Conservation (phyloP, 805 yeast species). For the Metschnikowia shivogae region DNA sequence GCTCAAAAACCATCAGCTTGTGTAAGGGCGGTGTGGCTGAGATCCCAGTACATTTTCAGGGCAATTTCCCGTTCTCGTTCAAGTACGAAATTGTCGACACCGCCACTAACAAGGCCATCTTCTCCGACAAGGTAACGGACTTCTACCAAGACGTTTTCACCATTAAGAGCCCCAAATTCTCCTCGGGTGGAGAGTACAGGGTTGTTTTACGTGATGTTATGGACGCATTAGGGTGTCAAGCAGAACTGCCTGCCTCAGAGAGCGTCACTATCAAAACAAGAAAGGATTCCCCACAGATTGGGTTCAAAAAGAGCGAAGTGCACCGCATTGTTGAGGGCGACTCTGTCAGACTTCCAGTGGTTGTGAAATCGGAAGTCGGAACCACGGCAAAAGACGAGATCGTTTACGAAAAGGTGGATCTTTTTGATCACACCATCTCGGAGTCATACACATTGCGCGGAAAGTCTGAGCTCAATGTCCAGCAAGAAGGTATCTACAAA, state of each 20-base stretch:
- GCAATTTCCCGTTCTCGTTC: slow-evolving; percentile 75
- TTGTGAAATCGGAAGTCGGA: slow-evolving; percentile 32
- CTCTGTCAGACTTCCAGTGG: slow-evolving; percentile 50
- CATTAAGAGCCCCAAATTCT: slow-evolving; percentile 53
- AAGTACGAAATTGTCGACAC: slow-evolving; percentile 62
- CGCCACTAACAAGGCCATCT: slow-evolving; percentile 18
- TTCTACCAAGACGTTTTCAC: slow-evolving; percentile 24
- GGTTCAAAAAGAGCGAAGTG: slow-evolving; percentile 25
- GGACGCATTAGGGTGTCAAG: slow-evolving; percentile 78
- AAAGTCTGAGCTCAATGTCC: slow-evolving; percentile 23
- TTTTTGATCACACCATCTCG: slow-evolving; percentile 15
- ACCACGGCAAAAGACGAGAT: slow-evolving; percentile 27
- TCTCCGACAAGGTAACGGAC: slow-evolving; percentile 30
- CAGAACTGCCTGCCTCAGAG: slow-evolving; percentile 62
- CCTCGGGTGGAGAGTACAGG: slow-evolving; percentile 69
- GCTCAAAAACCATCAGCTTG: slow-evolving; percentile 18
- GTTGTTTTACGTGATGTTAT: slow-evolving; percentile 59
- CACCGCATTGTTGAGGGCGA: slow-evolving; percentile 59
- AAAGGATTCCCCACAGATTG: slow-evolving; percentile 56
- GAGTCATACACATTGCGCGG: slow-evolving; percentile 11
- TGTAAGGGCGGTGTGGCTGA: slow-evolving; percentile 29
- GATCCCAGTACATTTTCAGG: slow-evolving; percentile 61
- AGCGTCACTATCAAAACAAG: slow-evolving; percentile 61
- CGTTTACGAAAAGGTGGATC: slow-evolving; percentile 25
- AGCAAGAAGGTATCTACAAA: slow-evolving; percentile 41